These are phyloP conservation scores for Cystobasidium pallidum DNA, from an alignment of 1,284 basidiomycete species.

Conservation along the genomic window DNA sequence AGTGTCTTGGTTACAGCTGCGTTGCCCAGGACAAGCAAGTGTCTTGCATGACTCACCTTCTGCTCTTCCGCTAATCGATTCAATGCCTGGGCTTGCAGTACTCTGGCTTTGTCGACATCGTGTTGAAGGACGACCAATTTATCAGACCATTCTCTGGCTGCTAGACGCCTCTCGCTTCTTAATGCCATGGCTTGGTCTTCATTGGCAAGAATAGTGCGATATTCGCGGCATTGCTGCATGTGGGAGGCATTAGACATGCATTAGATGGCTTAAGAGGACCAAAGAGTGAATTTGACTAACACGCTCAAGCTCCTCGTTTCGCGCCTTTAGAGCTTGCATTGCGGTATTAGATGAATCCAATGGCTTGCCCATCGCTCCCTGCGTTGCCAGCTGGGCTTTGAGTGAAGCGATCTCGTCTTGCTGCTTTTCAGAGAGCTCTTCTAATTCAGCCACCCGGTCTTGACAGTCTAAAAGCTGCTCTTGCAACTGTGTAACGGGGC, in stretches of 20 bases:
- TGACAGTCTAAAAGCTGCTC: slow-evolving; percentile 49
- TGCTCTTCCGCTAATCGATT: slow-evolving; percentile 58
- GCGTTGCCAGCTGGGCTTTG: slow-evolving; percentile 44
- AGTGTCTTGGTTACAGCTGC: neutral
- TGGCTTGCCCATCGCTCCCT: slow-evolving; percentile 1
- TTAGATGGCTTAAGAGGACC: too few relatives aligned
- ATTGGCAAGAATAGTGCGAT: slow-evolving; percentile 40
- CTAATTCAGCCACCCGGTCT: slow-evolving; percentile 47
- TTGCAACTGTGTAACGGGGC: slow-evolving; percentile 30
- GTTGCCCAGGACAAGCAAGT: too few relatives aligned
- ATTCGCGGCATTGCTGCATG: slow-evolving; percentile 41
- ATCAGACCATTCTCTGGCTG: slow-evolving; percentile 58
- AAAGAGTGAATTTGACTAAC: slow-evolving; percentile 24
- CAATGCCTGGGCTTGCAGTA: slow-evolving; percentile 63
- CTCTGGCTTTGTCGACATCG: slow-evolving; percentile 64
- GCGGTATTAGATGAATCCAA: slow-evolving; percentile 43
- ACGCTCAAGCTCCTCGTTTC: slow-evolving; percentile 49
- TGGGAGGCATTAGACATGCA: too few relatives aligned
- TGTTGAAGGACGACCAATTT: slow-evolving; percentile 60
- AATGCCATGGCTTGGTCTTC: slow-evolving; percentile 37
- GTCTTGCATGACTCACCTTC: slow-evolving; percentile 43
- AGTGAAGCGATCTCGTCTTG: slow-evolving; percentile 45
- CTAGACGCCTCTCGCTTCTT: slow-evolving; percentile 56
- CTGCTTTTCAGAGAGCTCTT: slow-evolving; percentile 45
- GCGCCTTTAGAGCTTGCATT: slow-evolving; percentile 45